Base-by-base conservation (phyloP, 805 yeast genomes). In the Peterozyma xylosa region DNA sequence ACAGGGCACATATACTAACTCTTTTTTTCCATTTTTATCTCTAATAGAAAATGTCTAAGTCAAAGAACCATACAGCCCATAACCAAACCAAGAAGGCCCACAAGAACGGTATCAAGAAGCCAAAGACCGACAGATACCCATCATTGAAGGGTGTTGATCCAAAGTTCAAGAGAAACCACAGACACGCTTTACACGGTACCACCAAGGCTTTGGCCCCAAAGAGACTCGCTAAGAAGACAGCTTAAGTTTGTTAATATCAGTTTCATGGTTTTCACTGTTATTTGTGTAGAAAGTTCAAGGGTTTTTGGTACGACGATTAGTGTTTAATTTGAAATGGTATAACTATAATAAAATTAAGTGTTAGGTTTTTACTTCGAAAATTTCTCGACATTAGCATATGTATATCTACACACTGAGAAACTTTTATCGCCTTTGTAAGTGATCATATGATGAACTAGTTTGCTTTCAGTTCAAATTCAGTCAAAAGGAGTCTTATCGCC, bases 71-170 rank as follows among this genome's bases (percentile, higher is more conserved):
- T 74, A 93, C 99, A 76, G 90, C 89, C 77, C 99, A 93, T 78
- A 93, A 93, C 95, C 98, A 91, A 78, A 86, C 85, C 89, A 86
- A 76, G 73, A 93, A 93, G 95, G 98, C 98, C 68, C 99, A 93
- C 97, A 90, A 84, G 72, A 93, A 93, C 86, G 99, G 99, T 80
- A 91, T 93, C 80, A 91, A 91, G 86, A 93, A 91, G 90, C 96
- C 97, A 64, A 86, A 80, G 83, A 84, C 96, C 68, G 76, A 81
- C 95, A 90, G 87, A 80, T 89, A 91, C 83, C 96, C 96, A 61
- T 90, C 98, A 58, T 80, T 88, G 75, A 91, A 87, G 78, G 96
- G 96, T 81, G 97, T 91, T 72, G 98, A 93, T 75, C 82, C 99
- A 70, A 93, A 93, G 85, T 93, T 93, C 96, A 82, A 82, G 70